phyloP scores from a whole-genome alignment of 2,329 filamentous ascomycete genomes.

The Fusarium luffae region DNA sequence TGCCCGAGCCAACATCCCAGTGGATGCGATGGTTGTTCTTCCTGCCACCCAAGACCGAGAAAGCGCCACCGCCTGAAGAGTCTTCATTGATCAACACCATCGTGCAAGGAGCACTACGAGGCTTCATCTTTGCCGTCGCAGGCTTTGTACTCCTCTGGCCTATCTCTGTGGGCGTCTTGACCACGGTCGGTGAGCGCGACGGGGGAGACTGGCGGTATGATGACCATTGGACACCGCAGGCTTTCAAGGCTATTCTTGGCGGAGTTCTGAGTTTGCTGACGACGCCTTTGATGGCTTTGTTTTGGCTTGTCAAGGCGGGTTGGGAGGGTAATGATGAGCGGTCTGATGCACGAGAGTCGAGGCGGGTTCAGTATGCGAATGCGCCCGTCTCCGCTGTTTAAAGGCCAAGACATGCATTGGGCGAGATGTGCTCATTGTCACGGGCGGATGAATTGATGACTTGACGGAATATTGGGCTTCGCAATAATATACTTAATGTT shows the following conservation, averaged over 20 bases:
- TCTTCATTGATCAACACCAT: constrained; percentile 27
- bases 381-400: constrained; percentile 1
- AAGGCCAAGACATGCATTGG: not conserved
- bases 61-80: not conserved
- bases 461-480: not conserved
- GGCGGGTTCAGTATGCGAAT: constrained; percentile 4
- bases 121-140: constrained; percentile 46
- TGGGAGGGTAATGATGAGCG: constrained; percentile 50
- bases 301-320: constrained; percentile 63
- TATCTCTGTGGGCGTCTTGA: constrained; percentile 56
- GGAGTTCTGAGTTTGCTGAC: constrained; percentile 58
- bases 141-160: constrained; percentile 59
- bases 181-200: constrained; percentile 49
- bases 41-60: constrained; percentile 12
- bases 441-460: not conserved
- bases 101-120: constrained; percentile 46
- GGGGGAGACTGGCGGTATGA: constrained; percentile 58
- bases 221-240: constrained; percentile 57
- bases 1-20: constrained; percentile 49
- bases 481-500: not conserved
- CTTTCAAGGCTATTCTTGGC: constrained; percentile 63
- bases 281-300: constrained; percentile 60
- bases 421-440: not conserved
- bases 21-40: constrained; percentile 55
- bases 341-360: constrained; percentile 11